phyloP scores from a whole-genome alignment of 805 yeast genomes.

The Starmerella potacharoeniae region DNA sequence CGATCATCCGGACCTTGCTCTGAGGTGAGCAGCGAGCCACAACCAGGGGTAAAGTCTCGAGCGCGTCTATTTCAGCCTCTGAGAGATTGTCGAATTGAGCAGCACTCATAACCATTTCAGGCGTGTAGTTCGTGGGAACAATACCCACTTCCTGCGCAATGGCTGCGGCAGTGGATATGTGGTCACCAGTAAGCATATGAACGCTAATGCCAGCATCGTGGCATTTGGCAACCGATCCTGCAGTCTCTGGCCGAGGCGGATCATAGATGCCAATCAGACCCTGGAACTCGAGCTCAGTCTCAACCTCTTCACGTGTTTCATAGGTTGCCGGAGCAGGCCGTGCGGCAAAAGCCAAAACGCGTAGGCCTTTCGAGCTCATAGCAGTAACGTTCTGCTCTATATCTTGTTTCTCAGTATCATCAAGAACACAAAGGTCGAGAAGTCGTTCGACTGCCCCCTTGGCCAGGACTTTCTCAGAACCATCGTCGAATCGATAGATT shows the following conservation, averaged over 20 bases:
- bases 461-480: constrained; percentile 35
- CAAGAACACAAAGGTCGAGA: constrained; percentile 40
- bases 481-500: constrained; percentile 34
- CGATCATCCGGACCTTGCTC: constrained; percentile 71
- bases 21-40: constrained; percentile 78
- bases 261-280: constrained; percentile 72
- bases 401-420: constrained; percentile 31
- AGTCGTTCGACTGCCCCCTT: constrained; percentile 74
- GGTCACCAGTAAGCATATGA: constrained; percentile 76
- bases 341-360: constrained; percentile 62
- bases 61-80: constrained; percentile 48
- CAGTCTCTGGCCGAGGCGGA: constrained; percentile 65
- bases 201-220: constrained; percentile 68
- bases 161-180: constrained; percentile 65
- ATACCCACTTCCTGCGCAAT: constrained; percentile 77
- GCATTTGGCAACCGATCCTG: constrained; percentile 51
- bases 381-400: constrained; percentile 49
- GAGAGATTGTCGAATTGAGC: constrained; percentile 51
- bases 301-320: constrained; percentile 36
- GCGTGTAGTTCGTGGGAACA: constrained; percentile 44
- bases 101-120: constrained; percentile 67
- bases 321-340: constrained; percentile 24
- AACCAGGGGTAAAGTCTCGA: constrained; percentile 61
- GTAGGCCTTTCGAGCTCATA: constrained; percentile 52
- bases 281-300: constrained; percentile 42